Conservation (phyloP, 108 stramenopile species). For the Conticribra guillardii region DNA sequence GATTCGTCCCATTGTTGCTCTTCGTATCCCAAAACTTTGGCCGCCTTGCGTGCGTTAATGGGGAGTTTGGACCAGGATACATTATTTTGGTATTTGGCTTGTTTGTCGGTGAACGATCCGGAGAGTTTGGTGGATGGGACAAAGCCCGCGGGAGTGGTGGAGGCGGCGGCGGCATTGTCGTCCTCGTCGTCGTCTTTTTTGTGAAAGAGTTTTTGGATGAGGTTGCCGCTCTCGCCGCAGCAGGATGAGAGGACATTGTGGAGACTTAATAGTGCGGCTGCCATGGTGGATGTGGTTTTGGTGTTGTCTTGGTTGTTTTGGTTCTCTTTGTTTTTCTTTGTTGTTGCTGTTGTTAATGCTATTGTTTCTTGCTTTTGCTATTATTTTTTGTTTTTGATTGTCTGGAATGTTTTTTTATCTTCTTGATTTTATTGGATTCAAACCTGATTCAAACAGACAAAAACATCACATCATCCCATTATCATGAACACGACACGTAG, state of each 20-base stretch:
- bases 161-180: neutral
- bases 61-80: conserved; percentile 38
- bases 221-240: neutral
- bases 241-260: neutral
- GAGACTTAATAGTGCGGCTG: neutral
- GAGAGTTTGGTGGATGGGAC: neutral
- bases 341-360: no score
- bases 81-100: conserved; percentile 9
- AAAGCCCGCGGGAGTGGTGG: neutral
- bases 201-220: neutral
- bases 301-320: no score
- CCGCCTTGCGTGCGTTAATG: conserved; percentile 34
- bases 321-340: no score
- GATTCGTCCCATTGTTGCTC: conserved; percentile 42
- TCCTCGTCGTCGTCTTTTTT: neutral
- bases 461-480: no score
- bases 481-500: no score
- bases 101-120: conserved; percentile 6
- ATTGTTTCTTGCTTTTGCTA: no score
- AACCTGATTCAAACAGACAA: no score
- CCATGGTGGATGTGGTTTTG: no score
- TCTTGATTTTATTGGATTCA: no score
- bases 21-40: conserved; percentile 45
- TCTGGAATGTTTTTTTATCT: no score
- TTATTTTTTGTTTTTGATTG: no score